Evolutionary conservation across 768 basidiomycete genomes (phyloP), one percentile per base, ranked within the genome.

Genomic region (Asterophora lycoperdoides): DNA sequence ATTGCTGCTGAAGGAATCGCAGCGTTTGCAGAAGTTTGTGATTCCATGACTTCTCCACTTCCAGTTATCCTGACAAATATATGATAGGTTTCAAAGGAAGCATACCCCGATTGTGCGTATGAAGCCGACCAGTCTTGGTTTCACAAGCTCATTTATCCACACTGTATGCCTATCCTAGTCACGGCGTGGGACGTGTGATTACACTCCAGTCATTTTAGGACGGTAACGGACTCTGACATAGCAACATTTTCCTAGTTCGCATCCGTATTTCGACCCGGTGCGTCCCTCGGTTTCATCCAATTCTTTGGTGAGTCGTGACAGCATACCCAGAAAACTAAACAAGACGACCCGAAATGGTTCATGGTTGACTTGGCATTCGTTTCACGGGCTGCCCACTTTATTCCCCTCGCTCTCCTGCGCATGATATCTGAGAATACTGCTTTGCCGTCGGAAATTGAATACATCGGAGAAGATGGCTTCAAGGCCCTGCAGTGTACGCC

Each of bases 131-230:
- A 15, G 29, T 2, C 29, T 29, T 7, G 17, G 26, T 13, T 3
- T 18, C 5, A 40, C 13, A 44, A 26, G 55, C 45, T 44, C 14
- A 44, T 18, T 42, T 46, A 34, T 29, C 30, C 28, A 23, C n/a
- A n/a, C n/a, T n/a, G 6, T 23, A 46, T 41, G 28, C 44, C 17
- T 20, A 46, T 46, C 40, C n/a, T 50, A 95, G 93, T 88, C 57
- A 92, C 93, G 4, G 91, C 93, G 29, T 95, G 90, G 89, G 90
- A 94, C 60, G 61, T 78, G 90, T 89, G 60, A 56, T 84, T 64
- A 52, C 37, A 46, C 43, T 17, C 42, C 28, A 46, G 40, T 32
- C 38, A 26, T 51, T 20, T 35, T 33, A 13, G 40, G 32, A 23
- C 6, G 23, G 23, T 23, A 23, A 14, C n/a, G 8, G 45, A 50